Base-by-base conservation (phyloP, 768 basidiomycete species). In the Coprinellus micaceus region DNA sequence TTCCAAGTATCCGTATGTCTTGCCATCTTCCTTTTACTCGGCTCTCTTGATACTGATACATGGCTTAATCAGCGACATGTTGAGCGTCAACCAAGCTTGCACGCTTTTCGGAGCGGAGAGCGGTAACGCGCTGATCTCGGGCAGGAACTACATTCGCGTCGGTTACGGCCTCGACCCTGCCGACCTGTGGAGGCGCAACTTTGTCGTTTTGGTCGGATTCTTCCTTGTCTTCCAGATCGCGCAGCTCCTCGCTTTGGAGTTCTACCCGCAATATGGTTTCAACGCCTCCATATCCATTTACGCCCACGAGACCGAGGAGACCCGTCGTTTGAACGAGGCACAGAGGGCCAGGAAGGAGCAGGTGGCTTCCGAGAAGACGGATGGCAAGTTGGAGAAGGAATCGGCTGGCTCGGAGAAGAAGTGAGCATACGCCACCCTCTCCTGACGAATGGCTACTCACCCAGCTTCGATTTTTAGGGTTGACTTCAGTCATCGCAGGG, bases 61-160 rank as follows among this genome's bases (percentile, higher is more conserved):
- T 43, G 36, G 10, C 7, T 17, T 48, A 56, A 39, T 24, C 56
- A 82, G 88, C 61, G 68, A 74, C 47, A 58, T 64, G 55, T 65
- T 88, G 59, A 80, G 84, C 43, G 71, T 80, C 1, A 87, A 92
- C 61, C 92, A 94, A 72, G 82, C 81, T 11, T 94, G 92, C 69
- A 89, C 89, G 0, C 71, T 93, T 22, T 80, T 79, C 54, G 91
- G 91, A 21, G 72, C 88, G 1, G 62, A 67, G 3, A 68, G 78
- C 0, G 91, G 91, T 1, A 78, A 75, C 28, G 73, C 73, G 53
- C 48, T 72, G 26, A 82, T 93, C 57, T 60, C 70, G 11, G 92
- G 92, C 3, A 67, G 70, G 10, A 63, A 68, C 21, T 97, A 97
- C 68, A 70, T 94, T 45, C 51, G 43, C 19, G 79, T 77, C 2